Percentiles rank a stretch among this genome's conserved stretches.
phyloP scores from a whole-genome alignment of 2,329 filamentous ascomycete genomes.

The Fusarium robinianum region DNA sequence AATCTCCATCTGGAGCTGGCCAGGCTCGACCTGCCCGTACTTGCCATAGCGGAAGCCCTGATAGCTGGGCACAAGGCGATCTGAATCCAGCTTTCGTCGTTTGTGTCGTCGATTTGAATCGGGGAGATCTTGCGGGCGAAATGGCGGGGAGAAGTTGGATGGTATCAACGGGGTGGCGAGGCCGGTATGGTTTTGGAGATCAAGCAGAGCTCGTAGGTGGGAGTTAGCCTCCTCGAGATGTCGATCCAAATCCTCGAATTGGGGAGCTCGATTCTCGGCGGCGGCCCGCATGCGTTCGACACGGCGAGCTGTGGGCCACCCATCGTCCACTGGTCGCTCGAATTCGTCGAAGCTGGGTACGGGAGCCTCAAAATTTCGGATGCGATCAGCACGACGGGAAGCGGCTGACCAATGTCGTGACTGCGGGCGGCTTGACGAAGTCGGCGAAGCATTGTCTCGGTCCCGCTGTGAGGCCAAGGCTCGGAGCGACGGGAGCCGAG shows the following conservation, averaged over 20 bases:
- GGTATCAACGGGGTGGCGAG: constrained; percentile 39
- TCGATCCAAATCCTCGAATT: constrained; percentile 46
- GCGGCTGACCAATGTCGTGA: constrained; percentile 37
- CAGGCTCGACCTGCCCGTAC: constrained; percentile 85
- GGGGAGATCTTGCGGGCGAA: constrained; percentile 45
- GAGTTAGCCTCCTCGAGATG: constrained; percentile 50
- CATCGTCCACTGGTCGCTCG: constrained; percentile 36
- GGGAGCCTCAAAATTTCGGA: constrained; percentile 39
- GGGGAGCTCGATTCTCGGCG: constrained; percentile 33
- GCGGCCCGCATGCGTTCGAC: constrained; percentile 32
- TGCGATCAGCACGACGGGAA: constrained; percentile 44
- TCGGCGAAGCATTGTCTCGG: constrained; percentile 34
- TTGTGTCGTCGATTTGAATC: constrained; percentile 63
- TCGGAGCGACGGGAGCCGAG: constrained; percentile 41
- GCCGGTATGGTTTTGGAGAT: constrained; percentile 42
- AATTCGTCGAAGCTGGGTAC: constrained; percentile 34
- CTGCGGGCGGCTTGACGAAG: constrained; percentile 27
- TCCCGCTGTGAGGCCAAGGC: constrained; percentile 38
- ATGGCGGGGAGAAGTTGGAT: constrained; percentile 41
- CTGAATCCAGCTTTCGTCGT: constrained; percentile 71
- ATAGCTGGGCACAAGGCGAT: constrained; percentile 55
- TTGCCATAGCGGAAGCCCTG: constrained; percentile 77
- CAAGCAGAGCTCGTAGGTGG: constrained; percentile 50
- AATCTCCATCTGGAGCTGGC: constrained; percentile 82
- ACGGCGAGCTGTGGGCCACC: constrained; percentile 35